phyloP scores from a whole-genome alignment of 2,329 filamentous ascomycete species.

The Triangularia setosa region DNA sequence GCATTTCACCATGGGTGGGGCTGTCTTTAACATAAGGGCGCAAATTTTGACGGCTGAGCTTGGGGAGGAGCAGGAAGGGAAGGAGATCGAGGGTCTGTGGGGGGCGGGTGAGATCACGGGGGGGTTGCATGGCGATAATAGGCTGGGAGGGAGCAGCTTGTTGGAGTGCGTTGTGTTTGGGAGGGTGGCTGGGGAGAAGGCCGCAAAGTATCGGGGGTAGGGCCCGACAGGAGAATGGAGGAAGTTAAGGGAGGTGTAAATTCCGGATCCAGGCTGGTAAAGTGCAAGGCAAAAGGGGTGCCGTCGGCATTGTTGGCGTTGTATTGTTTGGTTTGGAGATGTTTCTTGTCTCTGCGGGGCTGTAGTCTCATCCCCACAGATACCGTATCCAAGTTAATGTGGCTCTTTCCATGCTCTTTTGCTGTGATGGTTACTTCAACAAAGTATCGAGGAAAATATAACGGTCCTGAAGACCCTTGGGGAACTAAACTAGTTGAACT shows the following conservation, averaged over 20 bases:
- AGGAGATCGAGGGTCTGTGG: conserved; percentile 54
- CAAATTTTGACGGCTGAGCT: conserved; percentile 44
- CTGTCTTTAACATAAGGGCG: conserved; percentile 50
- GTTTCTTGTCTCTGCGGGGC: too few relatives aligned
- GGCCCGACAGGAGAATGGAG: neutral
- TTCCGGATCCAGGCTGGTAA: neutral
- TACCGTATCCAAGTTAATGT: too few relatives aligned
- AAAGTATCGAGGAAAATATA: too few relatives aligned
- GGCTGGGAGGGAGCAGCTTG: conserved; percentile 58
- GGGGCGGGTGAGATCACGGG: conserved; percentile 63
- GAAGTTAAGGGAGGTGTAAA: neutral
- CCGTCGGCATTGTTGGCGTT: too few relatives aligned
- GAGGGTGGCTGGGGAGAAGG: conserved; percentile 50
- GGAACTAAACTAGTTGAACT: too few relatives aligned
- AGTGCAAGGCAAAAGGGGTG: neutral
- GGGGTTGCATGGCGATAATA: conserved; percentile 60
- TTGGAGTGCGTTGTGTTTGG: conserved; percentile 64
- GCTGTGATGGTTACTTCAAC: neutral
- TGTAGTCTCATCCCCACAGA: too few relatives aligned
- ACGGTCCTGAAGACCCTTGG: too few relatives aligned
- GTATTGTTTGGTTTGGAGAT: neutral
- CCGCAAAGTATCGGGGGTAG: conserved; percentile 32
- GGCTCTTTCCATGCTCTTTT: neutral
- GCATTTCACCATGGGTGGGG: conserved; percentile 66
- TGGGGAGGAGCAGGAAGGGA: conserved; percentile 28